Percentiles rank a stretch among this genome's conserved stretches.
phyloP scores from a whole-genome alignment of 192 early-diverging fungal species.

The Backusella australiensis region DNA sequence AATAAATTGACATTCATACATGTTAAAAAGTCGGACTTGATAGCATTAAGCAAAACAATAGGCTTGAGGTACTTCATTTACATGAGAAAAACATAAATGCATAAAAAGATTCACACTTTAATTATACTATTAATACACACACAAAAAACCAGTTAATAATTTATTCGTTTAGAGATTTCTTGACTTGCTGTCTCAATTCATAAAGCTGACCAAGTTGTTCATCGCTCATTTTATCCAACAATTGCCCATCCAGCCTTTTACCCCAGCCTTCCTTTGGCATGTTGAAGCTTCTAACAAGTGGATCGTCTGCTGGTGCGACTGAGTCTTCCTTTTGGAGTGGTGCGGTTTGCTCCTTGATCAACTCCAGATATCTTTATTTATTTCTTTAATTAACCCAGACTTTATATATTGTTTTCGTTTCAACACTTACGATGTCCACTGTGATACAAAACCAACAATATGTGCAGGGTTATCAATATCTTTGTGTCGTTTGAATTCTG shows the following conservation, averaged over 20 bases:
- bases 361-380: slow-evolving; percentile 23
- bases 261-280: slow-evolving; percentile 20
- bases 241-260: slow-evolving; percentile 37
- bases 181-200: slow-evolving; percentile 50
- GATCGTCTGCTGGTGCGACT: slow-evolving; percentile 3
- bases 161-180: slow-evolving; percentile 15
- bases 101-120: neutral
- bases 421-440: slow-evolving; percentile 50
- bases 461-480: slow-evolving; percentile 53
- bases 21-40: neutral
- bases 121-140: neutral
- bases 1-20: neutral
- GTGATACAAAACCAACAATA: slow-evolving; percentile 54
- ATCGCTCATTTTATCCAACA: slow-evolving; percentile 54
- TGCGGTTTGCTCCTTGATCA: slow-evolving; percentile 20
- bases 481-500: slow-evolving; percentile 57
- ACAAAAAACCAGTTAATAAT: neutral
- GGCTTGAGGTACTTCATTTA: neutral
- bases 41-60: no score
- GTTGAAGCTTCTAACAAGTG: slow-evolving; percentile 14
- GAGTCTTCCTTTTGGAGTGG: slow-evolving; percentile 15
- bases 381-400: neutral
- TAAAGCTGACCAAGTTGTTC: slow-evolving; percentile 58
- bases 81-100: neutral
- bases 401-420: neutral